Evolutionary conservation across 345 rosid species (phyloP), one percentile per base, ranked within the genome.

Genomic region (Eucalyptus sp.): DNA sequence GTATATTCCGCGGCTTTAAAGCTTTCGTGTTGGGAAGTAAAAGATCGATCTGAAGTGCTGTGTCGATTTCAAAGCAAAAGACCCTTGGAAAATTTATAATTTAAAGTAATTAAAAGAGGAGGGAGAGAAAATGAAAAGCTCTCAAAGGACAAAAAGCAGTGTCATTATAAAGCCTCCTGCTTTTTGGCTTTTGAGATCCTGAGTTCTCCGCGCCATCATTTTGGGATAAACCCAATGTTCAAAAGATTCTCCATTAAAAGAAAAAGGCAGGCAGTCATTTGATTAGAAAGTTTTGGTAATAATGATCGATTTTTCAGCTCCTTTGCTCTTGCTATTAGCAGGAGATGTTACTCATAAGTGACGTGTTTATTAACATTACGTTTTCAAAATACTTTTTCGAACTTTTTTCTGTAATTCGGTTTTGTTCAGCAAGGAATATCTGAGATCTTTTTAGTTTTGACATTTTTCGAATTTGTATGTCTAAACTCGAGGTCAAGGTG

Each of bases 401-500:
- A 37, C 5, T n/a, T 20, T 33, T 37, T 37, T 13, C 4, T 1
- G 0, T 10, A 6, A 20, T 37, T 76, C 15, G 5, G 5, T 76
- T 76, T 68, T 76, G 12, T 10, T 18, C 43, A 10, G 8, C 2
- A 0, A 37, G 15, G 15, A 41, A 41, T 71, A 17, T 9, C 0
- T 1, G 0, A 71, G 1, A 71, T 71, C 44, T 37, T 18, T 33
- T 18, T 18, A 0, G 14, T 18, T 37, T 71, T 10, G 25, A 20
- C 4, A 17, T 52, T 0, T 20, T 20, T 10, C 0, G 2, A 37
- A 76, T 76, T 37, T 76, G 8, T 41, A 76, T 10, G 83, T 41
- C 29, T 22, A 71, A 43, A 20, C 27, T 11, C 10, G 3, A 64
- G 37, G 0, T 64, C 0, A 16, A 76, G 29, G 27, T 7, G 5